phyloP scores from a whole-genome alignment of 441 rosid species.

The Populus hybrid region DNA sequence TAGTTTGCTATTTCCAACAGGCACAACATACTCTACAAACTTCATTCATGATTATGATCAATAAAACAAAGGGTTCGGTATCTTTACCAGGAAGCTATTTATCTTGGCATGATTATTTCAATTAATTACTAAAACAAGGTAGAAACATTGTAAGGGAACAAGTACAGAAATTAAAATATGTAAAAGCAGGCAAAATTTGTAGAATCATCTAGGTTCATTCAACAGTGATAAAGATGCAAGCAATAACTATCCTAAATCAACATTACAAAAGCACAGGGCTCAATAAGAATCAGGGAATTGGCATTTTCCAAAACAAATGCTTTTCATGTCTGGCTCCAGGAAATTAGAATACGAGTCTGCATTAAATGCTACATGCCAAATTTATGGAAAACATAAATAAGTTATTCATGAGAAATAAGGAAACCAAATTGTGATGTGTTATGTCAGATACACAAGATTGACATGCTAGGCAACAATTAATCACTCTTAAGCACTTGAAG shows the following conservation, averaged over 20 bases:
- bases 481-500: not conserved
- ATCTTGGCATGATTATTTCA: not conserved
- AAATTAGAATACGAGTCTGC: not conserved
- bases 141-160: not conserved
- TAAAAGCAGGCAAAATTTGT: not conserved
- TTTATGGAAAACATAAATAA: too few relatives aligned
- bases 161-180: not conserved
- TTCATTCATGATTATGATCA: not conserved
- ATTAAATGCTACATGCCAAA: not conserved
- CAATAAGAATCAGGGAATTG: too few relatives aligned
- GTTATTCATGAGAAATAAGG: not conserved
- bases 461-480: not conserved
- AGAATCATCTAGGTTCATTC: not conserved
- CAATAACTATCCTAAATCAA: not conserved
- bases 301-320: not conserved
- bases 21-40: not conserved
- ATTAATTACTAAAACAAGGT: not conserved
- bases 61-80: not conserved
- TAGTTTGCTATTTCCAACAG: not conserved
- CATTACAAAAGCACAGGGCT: not conserved
- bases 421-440: not conserved
- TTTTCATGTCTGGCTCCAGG: too few relatives aligned
- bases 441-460: not conserved
- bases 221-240: not conserved
- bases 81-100: not conserved